These are phyloP conservation scores for Trypanosoma lewisi DNA, from an alignment of 208 protist species.

Conservation along the genomic window DNA sequence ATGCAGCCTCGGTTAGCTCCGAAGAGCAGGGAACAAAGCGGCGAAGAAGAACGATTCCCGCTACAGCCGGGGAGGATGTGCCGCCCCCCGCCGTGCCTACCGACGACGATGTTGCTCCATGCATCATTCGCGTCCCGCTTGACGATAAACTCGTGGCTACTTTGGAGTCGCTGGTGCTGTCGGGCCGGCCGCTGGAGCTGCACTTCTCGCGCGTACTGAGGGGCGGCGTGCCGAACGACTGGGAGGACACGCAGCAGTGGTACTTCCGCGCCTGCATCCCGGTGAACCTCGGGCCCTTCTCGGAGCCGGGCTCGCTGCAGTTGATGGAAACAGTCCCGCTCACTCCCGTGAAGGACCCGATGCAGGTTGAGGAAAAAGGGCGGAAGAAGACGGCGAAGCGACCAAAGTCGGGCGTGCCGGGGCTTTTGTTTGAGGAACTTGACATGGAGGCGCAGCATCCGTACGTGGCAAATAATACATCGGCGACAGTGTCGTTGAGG, in stretches of 20 bases:
- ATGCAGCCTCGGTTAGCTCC: not conserved
- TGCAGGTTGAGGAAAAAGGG: slow-evolving; percentile 17
- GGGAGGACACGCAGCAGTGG: slow-evolving; percentile 78
- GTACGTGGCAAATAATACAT: slow-evolving; percentile 55
- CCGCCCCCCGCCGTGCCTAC: slow-evolving; percentile 41
- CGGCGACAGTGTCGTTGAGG: slow-evolving; percentile 48
- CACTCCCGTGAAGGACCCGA: slow-evolving; percentile 25
- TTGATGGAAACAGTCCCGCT: slow-evolving; percentile 41
- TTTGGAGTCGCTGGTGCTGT: slow-evolving; percentile 48
- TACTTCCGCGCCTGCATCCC: slow-evolving; percentile 66
- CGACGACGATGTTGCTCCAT: slow-evolving; percentile 50
- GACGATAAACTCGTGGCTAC: slow-evolving; percentile 40
- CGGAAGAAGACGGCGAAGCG: slow-evolving; percentile 34
- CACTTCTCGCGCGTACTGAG: slow-evolving; percentile 62
- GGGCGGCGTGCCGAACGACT: slow-evolving; percentile 61
- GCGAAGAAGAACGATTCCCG: slow-evolving; percentile 25
- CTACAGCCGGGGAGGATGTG: slow-evolving; percentile 21
- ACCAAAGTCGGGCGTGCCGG: slow-evolving; percentile 47
- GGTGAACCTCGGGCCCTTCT: slow-evolving; percentile 42
- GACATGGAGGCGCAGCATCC: slow-evolving; percentile 65
- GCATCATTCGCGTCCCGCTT: slow-evolving; percentile 76
- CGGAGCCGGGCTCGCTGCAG: slow-evolving; percentile 61
- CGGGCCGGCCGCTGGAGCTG: slow-evolving; percentile 50
- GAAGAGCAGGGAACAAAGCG: slow-evolving; percentile 31
- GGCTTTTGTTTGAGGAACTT: slow-evolving; percentile 57